Evolutionary conservation across 371 early-diverging fungal genomes (phyloP).

Genomic region (Apophysomyces elegans): DNA sequence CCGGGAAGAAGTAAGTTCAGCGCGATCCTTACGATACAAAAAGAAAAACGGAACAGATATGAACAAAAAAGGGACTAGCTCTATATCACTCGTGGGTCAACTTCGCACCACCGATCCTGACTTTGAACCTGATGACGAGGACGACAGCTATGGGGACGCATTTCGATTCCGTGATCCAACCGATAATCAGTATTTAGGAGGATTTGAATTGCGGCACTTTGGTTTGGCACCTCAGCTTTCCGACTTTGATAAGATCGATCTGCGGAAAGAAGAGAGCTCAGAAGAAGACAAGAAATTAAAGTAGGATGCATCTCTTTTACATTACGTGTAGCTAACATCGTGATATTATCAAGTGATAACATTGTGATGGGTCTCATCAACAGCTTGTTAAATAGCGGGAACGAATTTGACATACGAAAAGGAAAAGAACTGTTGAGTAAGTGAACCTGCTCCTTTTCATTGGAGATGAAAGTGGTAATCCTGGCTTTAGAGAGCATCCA

Average conservation of each 20-base stretch:
- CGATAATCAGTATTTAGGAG: constrained; percentile 27
- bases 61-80: background rate
- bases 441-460: background rate
- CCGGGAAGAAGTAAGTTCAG: constrained; percentile 3
- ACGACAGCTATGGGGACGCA: constrained; percentile 11
- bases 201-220: constrained; percentile 29
- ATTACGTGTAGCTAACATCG: background rate
- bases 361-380: constrained; percentile 26
- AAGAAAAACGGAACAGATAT: background rate
- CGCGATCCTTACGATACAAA: background rate
- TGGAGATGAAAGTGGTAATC: too few relatives aligned
- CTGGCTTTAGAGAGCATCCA: too few relatives aligned
- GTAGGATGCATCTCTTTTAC: constrained; percentile 13
- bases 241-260: constrained; percentile 18
- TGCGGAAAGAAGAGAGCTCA: constrained; percentile 23
- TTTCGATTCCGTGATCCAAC: constrained; percentile 27
- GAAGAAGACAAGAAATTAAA: constrained; percentile 23
- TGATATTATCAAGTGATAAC: constrained; percentile 18
- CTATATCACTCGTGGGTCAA: background rate
- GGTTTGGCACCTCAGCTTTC: constrained; percentile 17
- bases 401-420: constrained; percentile 12
- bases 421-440: constrained; percentile 19
- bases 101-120: constrained; percentile 1
- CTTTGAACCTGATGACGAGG: constrained; percentile 21
- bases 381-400: constrained; percentile 24